phyloP scores from a whole-genome alignment of 2,329 filamentous ascomycete genomes.

The Cytospora schulzeri region DNA sequence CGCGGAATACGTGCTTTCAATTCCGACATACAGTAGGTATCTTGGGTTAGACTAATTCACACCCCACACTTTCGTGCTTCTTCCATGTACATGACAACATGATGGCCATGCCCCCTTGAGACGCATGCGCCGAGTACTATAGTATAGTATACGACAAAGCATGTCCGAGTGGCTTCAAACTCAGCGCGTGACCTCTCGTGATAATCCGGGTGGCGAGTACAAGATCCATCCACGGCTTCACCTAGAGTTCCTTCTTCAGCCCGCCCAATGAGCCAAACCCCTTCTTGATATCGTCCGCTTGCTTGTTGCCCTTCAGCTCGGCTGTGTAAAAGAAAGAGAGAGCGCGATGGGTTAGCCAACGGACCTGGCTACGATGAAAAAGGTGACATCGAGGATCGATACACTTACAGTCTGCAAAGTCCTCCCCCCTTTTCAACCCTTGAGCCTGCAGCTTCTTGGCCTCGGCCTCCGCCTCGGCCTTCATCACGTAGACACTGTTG shows the following conservation, averaged over 20 bases:
- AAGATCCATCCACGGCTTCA: not conserved
- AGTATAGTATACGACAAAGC: no score
- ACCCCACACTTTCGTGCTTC: no score
- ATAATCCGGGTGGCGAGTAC: not conserved
- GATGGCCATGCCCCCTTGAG: no score
- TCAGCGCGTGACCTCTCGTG: not conserved
- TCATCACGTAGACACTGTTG: constrained; percentile 39
- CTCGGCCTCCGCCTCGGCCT: constrained; percentile 45
- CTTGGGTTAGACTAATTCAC: no score
- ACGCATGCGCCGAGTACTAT: no score
- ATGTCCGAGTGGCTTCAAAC: constrained; percentile 2
- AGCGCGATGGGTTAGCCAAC: not conserved
- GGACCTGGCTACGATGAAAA: not conserved
- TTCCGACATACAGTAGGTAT: no score
- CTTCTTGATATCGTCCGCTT: constrained; percentile 38
- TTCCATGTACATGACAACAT: no score
- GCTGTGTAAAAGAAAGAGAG: constrained; percentile 30
- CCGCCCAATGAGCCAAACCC: constrained; percentile 35
- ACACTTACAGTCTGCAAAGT: constrained; percentile 40
- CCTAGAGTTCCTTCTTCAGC: constrained; percentile 37
- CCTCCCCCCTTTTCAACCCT: constrained; percentile 42
- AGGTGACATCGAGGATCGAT: not conserved
- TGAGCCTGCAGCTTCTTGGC: constrained; percentile 42
- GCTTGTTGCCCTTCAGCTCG: constrained; percentile 41
- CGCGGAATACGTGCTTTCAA: no score